These are phyloP conservation scores for Rubia tinctorum DNA, from an alignment of 305 asterid species.

Conservation along the genomic window DNA sequence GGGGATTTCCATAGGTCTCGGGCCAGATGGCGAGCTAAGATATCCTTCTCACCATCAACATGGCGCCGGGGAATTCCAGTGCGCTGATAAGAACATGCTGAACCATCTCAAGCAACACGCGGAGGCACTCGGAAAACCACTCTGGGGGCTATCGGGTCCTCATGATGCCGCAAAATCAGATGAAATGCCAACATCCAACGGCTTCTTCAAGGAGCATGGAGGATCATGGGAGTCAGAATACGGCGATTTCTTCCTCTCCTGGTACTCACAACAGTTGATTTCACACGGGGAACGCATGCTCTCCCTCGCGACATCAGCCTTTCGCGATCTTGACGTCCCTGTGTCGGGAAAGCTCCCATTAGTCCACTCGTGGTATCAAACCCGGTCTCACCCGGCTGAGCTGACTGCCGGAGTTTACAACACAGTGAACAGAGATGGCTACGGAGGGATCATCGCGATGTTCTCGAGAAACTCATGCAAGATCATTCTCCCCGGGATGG, in stretches of 20 bases:
- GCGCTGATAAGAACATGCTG: slow-evolving; percentile 70
- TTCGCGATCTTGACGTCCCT: slow-evolving; percentile 38
- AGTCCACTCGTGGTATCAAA: slow-evolving; percentile 41
- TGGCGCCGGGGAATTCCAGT: slow-evolving; percentile 88
- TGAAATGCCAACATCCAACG: slow-evolving; percentile 41
- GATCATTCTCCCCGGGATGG: slow-evolving; percentile 61
- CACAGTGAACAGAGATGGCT: slow-evolving; percentile 63
- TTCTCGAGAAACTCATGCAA: slow-evolving; percentile 53
- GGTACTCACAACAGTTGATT: slow-evolving; percentile 63
- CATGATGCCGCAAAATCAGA: slow-evolving; percentile 55
- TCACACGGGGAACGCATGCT: slow-evolving; percentile 61
- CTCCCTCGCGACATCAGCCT: slow-evolving; percentile 58
- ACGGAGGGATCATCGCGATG: slow-evolving; percentile 39
- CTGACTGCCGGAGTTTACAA: slow-evolving; percentile 64
- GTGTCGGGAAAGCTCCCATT: slow-evolving; percentile 63
- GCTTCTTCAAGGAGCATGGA: slow-evolving; percentile 61
- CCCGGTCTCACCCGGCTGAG: slow-evolving; percentile 81
- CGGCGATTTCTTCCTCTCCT: slow-evolving; percentile 78
- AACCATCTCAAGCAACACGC: slow-evolving; percentile 54
- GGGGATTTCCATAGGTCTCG: slow-evolving; percentile 82
- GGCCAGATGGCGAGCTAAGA: slow-evolving; percentile 86
- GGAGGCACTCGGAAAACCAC: slow-evolving; percentile 46
- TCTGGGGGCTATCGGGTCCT: slow-evolving; percentile 90
- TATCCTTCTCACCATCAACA: slow-evolving; percentile 60
- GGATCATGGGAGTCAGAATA: slow-evolving; percentile 82